Evolutionary conservation across 2,329 filamentous ascomycete genomes (phyloP).

Genomic region (Arachnopeziza araneosa): DNA sequence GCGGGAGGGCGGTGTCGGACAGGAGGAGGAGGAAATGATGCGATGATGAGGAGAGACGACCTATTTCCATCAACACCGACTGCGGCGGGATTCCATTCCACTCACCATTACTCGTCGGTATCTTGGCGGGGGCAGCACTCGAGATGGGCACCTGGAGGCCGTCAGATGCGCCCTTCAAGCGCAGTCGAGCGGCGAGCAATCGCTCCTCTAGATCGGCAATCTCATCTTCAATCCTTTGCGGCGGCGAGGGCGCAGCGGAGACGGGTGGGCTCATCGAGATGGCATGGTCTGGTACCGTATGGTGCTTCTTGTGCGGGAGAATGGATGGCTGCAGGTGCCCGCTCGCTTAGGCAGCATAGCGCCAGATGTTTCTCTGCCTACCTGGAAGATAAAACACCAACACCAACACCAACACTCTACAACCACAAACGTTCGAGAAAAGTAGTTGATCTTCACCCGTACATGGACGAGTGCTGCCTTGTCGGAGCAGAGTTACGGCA

Average conservation of each 20-base stretch:
- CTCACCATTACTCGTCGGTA: conserved; percentile 18
- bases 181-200: conserved; percentile 36
- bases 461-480: no score
- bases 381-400: neutral
- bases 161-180: conserved; percentile 33
- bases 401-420: neutral
- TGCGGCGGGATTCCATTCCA: neutral
- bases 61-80: conserved; percentile 12
- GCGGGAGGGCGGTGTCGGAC: conserved; percentile 73
- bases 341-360: neutral
- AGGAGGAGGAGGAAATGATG: conserved; percentile 69
- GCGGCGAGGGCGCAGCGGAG: conserved; percentile 20
- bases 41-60: conserved; percentile 17
- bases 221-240: conserved; percentile 41
- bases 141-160: conserved; percentile 18
- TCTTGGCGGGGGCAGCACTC: conserved; percentile 8
- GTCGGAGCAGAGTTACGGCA: neutral
- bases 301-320: neutral
- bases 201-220: conserved; percentile 51
- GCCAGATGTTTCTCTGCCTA: neutral
- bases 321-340: neutral
- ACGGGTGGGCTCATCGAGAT: conserved; percentile 19
- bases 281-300: conserved; percentile 6
- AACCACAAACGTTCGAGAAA: no score
- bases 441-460: no score